phyloP scores from a whole-genome alignment of 2,329 filamentous ascomycete species.

The Thermoascus crustaceus region DNA sequence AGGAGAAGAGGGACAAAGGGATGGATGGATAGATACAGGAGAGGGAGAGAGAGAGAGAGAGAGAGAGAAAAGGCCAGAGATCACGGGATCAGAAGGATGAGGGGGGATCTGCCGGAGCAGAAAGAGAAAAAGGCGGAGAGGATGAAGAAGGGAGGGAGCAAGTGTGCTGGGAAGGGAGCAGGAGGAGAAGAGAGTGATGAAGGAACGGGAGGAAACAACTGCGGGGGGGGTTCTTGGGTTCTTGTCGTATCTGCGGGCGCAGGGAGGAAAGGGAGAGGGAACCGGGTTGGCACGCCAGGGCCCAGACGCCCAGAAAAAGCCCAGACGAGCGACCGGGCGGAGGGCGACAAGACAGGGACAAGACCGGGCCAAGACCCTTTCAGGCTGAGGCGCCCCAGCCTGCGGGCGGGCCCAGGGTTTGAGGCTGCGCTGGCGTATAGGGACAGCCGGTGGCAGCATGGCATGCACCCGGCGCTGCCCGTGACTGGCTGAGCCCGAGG shows the following conservation, averaged over 20 bases:
- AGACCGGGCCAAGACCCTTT: constrained; percentile 29
- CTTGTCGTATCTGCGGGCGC: constrained; percentile 7
- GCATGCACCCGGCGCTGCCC: too few relatives aligned
- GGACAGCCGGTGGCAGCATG: background rate
- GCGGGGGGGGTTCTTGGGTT: constrained; percentile 14
- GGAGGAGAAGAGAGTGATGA: constrained; percentile 3
- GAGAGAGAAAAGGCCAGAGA: constrained; percentile 1
- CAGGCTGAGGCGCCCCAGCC: constrained; percentile 11
- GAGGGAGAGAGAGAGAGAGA: constrained; percentile 2
- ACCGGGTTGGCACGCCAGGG: constrained; percentile 19
- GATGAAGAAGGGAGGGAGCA: constrained; percentile 4
- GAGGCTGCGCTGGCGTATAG: background rate
- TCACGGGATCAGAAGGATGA: too few relatives aligned
- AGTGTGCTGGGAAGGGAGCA: constrained; percentile 2
- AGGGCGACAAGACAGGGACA: constrained; percentile 18
- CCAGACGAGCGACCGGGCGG: constrained; percentile 22
- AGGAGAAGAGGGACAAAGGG: constrained; percentile 3
- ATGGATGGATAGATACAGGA: constrained; percentile 4
- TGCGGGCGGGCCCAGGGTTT: background rate
- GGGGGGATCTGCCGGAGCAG: constrained; percentile 9
- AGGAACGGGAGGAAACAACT: constrained; percentile 4
- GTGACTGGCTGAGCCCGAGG: too few relatives aligned
- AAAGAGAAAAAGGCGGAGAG: constrained; percentile 10
- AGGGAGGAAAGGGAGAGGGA: constrained; percentile 9
- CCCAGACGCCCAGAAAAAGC: constrained; percentile 21